Conservation (phyloP, 495 filamentous ascomycete genomes). For the Xylaria acuta region DNA sequence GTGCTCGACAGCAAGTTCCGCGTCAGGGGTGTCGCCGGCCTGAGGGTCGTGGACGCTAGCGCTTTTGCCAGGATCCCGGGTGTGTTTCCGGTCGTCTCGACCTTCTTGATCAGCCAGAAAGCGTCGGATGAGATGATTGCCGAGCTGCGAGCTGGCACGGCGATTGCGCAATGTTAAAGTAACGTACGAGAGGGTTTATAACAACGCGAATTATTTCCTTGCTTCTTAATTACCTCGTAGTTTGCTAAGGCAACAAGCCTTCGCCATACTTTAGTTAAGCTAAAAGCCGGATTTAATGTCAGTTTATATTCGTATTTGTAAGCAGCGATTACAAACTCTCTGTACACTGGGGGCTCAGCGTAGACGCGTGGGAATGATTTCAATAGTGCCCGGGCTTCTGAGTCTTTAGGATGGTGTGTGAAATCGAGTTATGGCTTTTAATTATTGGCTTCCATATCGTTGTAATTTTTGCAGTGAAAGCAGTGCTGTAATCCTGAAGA, state of each 20-base stretch:
- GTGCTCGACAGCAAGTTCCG: slow-evolving; percentile 52
- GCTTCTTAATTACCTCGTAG: neutral
- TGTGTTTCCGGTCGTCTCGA: slow-evolving; percentile 57
- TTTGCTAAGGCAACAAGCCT: neutral
- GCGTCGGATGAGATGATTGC: slow-evolving; percentile 62
- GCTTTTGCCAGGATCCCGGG: slow-evolving; percentile 58
- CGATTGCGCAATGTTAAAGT: slow-evolving; percentile 17
- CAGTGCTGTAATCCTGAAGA: neutral
- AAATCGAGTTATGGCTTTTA: no score
- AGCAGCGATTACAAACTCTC: neutral
- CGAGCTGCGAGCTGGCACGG: slow-evolving; percentile 32
- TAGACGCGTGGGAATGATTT: no score
- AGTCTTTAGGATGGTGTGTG: no score
- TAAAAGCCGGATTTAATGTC: neutral
- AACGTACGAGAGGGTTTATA: neutral
- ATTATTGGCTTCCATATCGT: neutral
- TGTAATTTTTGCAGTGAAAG: neutral
- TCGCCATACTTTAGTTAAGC: neutral
- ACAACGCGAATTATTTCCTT: neutral
- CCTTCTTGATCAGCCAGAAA: slow-evolving; percentile 67
- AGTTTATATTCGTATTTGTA: neutral
- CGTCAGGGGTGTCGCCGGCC: slow-evolving; percentile 47
- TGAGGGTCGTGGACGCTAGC: slow-evolving; percentile 57
- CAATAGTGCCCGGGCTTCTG: no score
- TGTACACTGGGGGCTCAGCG: no score